A percentile compares a stretch with the other conserved stretches of the same genome.
Conservation (phyloP, 257 asterid species). For the Przewalskia tangutica region DNA sequence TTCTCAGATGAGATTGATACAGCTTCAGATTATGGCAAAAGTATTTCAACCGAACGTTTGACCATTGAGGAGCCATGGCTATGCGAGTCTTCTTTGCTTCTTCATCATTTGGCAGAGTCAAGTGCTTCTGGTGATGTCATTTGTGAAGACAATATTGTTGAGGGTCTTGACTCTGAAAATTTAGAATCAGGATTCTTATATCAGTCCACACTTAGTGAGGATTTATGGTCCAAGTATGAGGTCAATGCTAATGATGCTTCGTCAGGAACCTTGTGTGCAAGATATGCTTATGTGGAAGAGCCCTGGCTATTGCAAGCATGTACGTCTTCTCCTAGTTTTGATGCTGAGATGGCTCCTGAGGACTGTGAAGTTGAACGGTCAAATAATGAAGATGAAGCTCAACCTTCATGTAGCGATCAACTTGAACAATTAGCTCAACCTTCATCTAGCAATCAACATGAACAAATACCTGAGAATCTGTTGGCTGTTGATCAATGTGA, state of each 20-base stretch:
- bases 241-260: constrained; percentile 16
- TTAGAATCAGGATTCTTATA: constrained; percentile 20
- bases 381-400: constrained; percentile 23
- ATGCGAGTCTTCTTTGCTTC: constrained; percentile 31
- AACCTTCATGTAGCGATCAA: constrained; percentile 21
- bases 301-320: constrained; percentile 69
- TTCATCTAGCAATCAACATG: constrained; percentile 25
- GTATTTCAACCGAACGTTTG: constrained; percentile 21
- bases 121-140: constrained; percentile 19
- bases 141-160: constrained; percentile 20
- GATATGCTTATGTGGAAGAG: constrained; percentile 62
- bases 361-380: constrained; percentile 14
- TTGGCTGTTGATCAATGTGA: constrained; percentile 39
- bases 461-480: constrained; percentile 28
- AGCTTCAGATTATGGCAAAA: constrained; percentile 10
- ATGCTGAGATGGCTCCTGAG: constrained; percentile 16
- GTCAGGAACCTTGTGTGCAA: constrained; percentile 11
- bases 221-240: constrained; percentile 18
- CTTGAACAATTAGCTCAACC: constrained; percentile 17
- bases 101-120: constrained; percentile 25
- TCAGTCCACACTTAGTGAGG: constrained; percentile 11
- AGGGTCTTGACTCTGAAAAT: constrained; percentile 20
- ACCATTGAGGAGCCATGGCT: constrained; percentile 93
- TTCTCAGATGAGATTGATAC: constrained; percentile 12
- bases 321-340: constrained; percentile 10